Evolutionary conservation across 2,329 filamentous ascomycete species (phyloP).

Genomic region (Fusarium paranaense): DNA sequence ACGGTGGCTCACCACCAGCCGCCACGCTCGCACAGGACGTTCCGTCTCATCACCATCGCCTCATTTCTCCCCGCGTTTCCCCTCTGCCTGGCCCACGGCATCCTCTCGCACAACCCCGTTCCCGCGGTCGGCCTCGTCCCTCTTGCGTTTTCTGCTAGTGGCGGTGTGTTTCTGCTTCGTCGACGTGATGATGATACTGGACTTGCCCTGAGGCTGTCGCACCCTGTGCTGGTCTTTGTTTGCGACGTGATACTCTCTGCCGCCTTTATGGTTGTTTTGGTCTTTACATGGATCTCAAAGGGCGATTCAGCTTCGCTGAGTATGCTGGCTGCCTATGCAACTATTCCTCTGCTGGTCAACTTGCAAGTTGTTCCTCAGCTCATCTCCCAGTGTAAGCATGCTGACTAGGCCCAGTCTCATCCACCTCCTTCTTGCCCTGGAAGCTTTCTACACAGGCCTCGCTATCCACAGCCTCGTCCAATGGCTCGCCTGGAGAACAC

Average conservation of each 20-base stretch:
- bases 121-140: constrained; percentile 56
- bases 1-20: constrained; percentile 16
- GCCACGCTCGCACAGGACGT: constrained; percentile 34
- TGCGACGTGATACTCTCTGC: constrained; percentile 52
- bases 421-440: constrained; percentile 52
- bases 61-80: constrained; percentile 55
- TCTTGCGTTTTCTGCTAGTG: constrained; percentile 51
- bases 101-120: constrained; percentile 48
- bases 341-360: constrained; percentile 55
- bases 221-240: constrained; percentile 53
- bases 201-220: constrained; percentile 11
- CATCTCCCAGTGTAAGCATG: no score
- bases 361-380: constrained; percentile 48
- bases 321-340: constrained; percentile 57
- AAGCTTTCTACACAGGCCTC: constrained; percentile 54
- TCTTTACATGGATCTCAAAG: constrained; percentile 54
- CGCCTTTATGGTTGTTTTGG: constrained; percentile 53
- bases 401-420: constrained; percentile 46
- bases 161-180: constrained; percentile 41
- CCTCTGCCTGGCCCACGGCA: constrained; percentile 53
- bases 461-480: constrained; percentile 53
- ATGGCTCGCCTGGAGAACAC: constrained; percentile 53
- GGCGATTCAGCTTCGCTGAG: constrained; percentile 46
- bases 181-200: constrained; percentile 9
- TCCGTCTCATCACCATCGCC: constrained; percentile 51